phyloP scores from a whole-genome alignment of 352 stramenopile genomes.

The Globisporangium megalacanthum region DNA sequence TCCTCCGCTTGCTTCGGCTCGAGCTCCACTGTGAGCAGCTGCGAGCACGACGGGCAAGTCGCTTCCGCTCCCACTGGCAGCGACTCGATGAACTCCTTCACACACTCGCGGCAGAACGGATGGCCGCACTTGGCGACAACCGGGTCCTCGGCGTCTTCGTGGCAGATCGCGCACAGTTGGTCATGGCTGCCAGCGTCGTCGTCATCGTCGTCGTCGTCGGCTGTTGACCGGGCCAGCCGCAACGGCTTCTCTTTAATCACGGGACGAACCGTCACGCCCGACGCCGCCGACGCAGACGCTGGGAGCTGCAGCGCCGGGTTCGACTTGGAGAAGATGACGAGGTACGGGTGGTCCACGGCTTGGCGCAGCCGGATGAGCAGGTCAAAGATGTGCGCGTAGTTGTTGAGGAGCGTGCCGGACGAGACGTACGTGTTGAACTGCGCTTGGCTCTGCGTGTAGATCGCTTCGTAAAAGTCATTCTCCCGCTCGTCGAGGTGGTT shows the following conservation, averaged over 20 bases:
- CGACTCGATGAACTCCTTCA: conserved; percentile 77
- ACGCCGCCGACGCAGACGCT: conserved; percentile 13
- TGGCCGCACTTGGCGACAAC: conserved; percentile 88
- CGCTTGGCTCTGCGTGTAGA: conserved; percentile 96
- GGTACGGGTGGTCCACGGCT: conserved; percentile 98
- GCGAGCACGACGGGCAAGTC: conserved; percentile 74
- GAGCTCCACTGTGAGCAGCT: conserved; percentile 84
- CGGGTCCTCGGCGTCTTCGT: conserved; percentile 89
- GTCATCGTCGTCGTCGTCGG: conserved; percentile 20
- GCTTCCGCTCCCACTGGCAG: conserved; percentile 49
- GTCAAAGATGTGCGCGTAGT: conserved; percentile 99
- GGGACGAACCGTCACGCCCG: conserved; percentile 16
- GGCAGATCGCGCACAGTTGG: conserved; percentile 86
- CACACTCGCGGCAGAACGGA: conserved; percentile 89
- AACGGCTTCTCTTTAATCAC: conserved; percentile 68
- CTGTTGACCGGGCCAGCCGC: conserved; percentile 12
- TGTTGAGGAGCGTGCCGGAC: conserved; percentile 98
- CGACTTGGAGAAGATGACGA: conserved; percentile 91
- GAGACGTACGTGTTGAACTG: conserved; percentile 99
- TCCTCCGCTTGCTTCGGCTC: conserved; percentile 17
- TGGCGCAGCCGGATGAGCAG: conserved; percentile 97
- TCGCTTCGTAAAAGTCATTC: conserved; percentile 99
- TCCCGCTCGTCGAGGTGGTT: conserved; percentile 86
- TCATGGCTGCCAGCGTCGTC: conserved; percentile 20
- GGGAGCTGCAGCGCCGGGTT: conserved; percentile 75